Percentiles rank a stretch among this genome's conserved stretches.
phyloP scores from a whole-genome alignment of 139 green algal genomes.

The Chlorella sp. region DNA sequence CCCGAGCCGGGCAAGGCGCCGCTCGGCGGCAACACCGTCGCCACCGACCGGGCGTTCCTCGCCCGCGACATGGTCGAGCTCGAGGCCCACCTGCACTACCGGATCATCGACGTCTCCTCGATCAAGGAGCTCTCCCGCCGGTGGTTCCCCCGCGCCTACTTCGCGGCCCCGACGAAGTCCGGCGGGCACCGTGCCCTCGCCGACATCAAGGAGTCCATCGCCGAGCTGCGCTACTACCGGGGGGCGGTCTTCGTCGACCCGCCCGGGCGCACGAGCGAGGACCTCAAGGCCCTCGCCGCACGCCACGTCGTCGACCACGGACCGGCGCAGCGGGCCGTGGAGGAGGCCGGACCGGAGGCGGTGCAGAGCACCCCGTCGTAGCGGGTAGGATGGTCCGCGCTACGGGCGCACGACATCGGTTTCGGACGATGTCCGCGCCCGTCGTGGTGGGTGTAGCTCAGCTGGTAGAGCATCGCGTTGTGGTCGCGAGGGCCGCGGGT shows the following conservation, averaged over 20 bases:
- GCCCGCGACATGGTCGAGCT: conserved; percentile 78
- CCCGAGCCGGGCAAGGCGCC: conserved; percentile 1
- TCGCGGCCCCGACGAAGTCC: conserved; percentile 52
- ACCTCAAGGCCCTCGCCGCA: no score
- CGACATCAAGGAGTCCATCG: conserved; percentile 83
- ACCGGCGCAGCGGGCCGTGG: no score
- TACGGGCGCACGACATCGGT: no score
- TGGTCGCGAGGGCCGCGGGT: no score
- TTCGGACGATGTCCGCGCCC: no score
- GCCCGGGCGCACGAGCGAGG: no score
- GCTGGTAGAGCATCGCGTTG: no score
- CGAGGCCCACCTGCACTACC: conserved; percentile 68
- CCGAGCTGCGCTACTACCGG: conserved; percentile 80
- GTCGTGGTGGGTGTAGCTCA: no score
- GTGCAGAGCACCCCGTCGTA: no score
- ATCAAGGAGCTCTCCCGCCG: conserved; percentile 60
- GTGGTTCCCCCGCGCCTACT: conserved; percentile 22
- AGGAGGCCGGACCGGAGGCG: no score
- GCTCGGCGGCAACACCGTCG: conserved; percentile 73
- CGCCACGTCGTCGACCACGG: no score
- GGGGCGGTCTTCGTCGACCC: conserved; percentile 71
- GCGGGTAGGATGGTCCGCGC: no score
- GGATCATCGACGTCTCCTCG: conserved; percentile 86
- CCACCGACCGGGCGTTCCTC: conserved; percentile 85
- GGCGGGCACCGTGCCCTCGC: conserved; percentile 75